Evolutionary conservation across 2,329 filamentous ascomycete genomes (phyloP).

Genomic region (Ophiostoma fasciatum): DNA sequence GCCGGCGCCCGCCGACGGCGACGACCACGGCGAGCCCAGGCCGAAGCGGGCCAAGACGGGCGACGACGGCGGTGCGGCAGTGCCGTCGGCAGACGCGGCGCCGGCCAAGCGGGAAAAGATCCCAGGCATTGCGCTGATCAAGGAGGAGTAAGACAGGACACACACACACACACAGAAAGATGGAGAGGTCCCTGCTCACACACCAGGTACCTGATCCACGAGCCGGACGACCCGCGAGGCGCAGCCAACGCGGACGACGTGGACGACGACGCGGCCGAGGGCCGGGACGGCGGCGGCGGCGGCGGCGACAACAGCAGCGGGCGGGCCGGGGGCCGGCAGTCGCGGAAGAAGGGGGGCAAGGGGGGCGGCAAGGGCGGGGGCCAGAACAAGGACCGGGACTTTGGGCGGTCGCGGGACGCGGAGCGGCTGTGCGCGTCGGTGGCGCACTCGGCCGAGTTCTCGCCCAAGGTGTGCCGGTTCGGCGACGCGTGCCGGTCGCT

Average conservation of each 20-base stretch:
- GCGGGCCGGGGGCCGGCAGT: constrained; percentile 13
- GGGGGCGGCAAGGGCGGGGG: constrained; percentile 23
- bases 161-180: too few species aligned
- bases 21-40: constrained; percentile 14
- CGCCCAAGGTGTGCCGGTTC: constrained; percentile 59
- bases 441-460: constrained; percentile 62
- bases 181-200: constrained; percentile 1
- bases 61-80: constrained; percentile 8
- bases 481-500: constrained; percentile 68
- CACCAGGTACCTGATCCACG: constrained; percentile 27
- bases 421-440: constrained; percentile 65
- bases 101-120: constrained; percentile 16
- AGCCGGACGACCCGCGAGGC: not conserved
- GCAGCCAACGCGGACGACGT: constrained; percentile 14
- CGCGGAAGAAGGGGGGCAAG: constrained; percentile 23
- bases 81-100: constrained; percentile 1
- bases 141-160: constrained; percentile 55
- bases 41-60: constrained; percentile 46
- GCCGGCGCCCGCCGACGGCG: not conserved
- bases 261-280: constrained; percentile 36
- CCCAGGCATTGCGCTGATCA: constrained; percentile 55
- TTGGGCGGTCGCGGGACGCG: constrained; percentile 65
- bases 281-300: constrained; percentile 17
- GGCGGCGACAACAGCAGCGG: constrained; percentile 12
- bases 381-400: constrained; percentile 73